A percentile compares a stretch with the other conserved stretches of the same genome.
Evolutionary conservation across 1,284 basidiomycete genomes (phyloP).

Genomic region (Sanghuangporus sanghuang): DNA sequence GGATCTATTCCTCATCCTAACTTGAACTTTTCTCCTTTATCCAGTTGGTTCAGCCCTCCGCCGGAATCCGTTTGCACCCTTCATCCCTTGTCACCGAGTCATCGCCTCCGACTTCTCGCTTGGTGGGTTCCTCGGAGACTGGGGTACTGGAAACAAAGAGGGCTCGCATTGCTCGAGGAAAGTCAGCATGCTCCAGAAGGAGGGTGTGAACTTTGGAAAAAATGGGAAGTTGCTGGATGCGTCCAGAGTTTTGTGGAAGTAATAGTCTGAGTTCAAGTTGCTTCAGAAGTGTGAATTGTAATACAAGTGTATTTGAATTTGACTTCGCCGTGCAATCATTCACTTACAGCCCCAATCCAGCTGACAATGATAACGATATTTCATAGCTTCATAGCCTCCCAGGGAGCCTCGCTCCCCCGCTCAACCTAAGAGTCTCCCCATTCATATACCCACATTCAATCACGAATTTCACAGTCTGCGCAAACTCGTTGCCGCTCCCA

Average conservation of each 20-base stretch:
- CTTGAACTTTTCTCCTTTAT: not conserved
- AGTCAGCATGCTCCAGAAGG: conserved; percentile 38
- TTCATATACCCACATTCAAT: conserved; percentile 50
- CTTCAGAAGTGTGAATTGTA: too few relatives aligned
- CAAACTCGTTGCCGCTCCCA: conserved; percentile 44
- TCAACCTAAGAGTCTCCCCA: conserved; percentile 51
- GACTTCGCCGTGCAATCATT: not conserved
- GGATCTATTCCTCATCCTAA: not conserved
- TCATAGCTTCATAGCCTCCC: conserved; percentile 33
- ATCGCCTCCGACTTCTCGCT: conserved; percentile 54
- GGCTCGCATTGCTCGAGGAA: conserved; percentile 34
- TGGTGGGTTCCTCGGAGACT: conserved; percentile 58
- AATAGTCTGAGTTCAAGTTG: too few relatives aligned
- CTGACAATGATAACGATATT: not conserved
- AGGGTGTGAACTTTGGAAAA: conserved; percentile 44
- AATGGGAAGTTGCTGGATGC: conserved; percentile 34
- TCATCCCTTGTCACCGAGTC: conserved; percentile 62
- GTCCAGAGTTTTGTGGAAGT: conserved; percentile 3
- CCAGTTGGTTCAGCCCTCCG: conserved; percentile 55
- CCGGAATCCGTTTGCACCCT: conserved; percentile 59
- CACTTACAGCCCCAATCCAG: not conserved
- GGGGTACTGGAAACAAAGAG: conserved; percentile 38
- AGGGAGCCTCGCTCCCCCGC: conserved; percentile 34
- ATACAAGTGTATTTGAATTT: too few relatives aligned
- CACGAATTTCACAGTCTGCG: conserved; percentile 46